Conservation (phyloP, 2,329 filamentous ascomycete species). For the Colletotrichum sp. region DNA sequence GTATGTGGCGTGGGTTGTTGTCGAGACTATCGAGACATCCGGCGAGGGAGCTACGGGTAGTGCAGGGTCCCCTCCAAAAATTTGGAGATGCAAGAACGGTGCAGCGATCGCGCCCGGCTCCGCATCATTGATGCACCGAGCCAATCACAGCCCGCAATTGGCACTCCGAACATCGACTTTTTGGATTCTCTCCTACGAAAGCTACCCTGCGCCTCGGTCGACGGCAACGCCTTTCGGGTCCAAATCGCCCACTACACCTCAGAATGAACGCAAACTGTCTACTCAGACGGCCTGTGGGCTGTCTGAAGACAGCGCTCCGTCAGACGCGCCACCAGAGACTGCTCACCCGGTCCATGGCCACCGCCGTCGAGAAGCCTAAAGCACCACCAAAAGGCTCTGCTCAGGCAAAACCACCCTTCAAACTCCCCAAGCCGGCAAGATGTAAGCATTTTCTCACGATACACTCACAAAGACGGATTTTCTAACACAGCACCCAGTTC, state of each 20-base stretch:
- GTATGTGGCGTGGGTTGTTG: background rate
- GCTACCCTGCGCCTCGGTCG: background rate
- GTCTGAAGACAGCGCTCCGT: conserved; percentile 70
- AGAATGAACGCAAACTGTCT: conserved; percentile 66
- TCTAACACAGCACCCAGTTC: background rate
- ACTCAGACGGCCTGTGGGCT: conserved; percentile 75
- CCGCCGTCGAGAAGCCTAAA: conserved; percentile 32
- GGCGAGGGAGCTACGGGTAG: background rate
- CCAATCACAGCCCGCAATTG: conserved; percentile 39
- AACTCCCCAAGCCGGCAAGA: background rate
- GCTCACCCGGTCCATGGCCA: conserved; percentile 53
- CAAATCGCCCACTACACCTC: background rate
- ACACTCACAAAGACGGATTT: background rate
- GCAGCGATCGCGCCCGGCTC: background rate
- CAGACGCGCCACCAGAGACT: conserved; percentile 57
- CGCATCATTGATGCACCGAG: conserved; percentile 28
- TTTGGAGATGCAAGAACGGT: conserved; percentile 1
- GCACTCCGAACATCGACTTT: conserved; percentile 21
- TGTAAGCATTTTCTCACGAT: background rate
- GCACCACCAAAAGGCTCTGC: conserved; percentile 31
- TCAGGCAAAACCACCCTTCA: conserved; percentile 23
- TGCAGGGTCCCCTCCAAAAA: conserved; percentile 12
- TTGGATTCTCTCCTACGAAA: background rate
- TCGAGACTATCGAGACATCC: background rate
- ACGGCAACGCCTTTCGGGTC: background rate